These are phyloP conservation scores for Globisporangium polare DNA, from an alignment of 352 stramenopile genomes.

Conservation along the genomic window DNA sequence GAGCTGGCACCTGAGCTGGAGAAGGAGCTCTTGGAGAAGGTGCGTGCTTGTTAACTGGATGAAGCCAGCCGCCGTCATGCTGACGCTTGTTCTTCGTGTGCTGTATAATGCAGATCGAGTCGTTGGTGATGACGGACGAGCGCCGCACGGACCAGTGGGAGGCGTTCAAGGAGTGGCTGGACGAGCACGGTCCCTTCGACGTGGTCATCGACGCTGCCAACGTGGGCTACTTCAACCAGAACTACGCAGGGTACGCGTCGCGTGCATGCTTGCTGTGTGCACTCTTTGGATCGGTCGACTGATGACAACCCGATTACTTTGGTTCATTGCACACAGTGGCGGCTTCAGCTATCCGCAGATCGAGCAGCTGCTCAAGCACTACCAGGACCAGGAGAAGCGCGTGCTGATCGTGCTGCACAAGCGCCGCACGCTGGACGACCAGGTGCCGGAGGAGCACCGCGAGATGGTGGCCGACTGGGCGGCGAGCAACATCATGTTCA, in stretches of 20 bases:
- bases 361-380: slow-evolving; percentile 90
- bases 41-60: slow-evolving; percentile 17
- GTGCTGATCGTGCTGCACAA: slow-evolving; percentile 95
- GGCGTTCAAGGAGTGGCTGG: slow-evolving; percentile 81
- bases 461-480: slow-evolving; percentile 78
- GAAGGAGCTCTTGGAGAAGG: slow-evolving; percentile 58
- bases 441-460: slow-evolving; percentile 75
- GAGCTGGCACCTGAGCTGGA: slow-evolving; percentile 48
- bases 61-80: background rate
- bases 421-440: slow-evolving; percentile 89
- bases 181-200: slow-evolving; percentile 77
- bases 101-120: slow-evolving; percentile 47
- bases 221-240: slow-evolving; percentile 97
- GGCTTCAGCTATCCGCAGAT: slow-evolving; percentile 97
- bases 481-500: slow-evolving; percentile 83
- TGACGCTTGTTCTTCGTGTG: slow-evolving; percentile 5
- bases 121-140: slow-evolving; percentile 72
- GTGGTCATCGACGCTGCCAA: slow-evolving; percentile 98
- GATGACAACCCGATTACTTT: slow-evolving; percentile 6
- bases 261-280: slow-evolving; percentile 7
- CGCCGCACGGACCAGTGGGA: slow-evolving; percentile 70
- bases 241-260: slow-evolving; percentile 85
- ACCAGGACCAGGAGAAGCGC: slow-evolving; percentile 82
- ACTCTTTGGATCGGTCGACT: slow-evolving; percentile 4
- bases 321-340: slow-evolving; percentile 35